Evolutionary conservation across 805 yeast species (phyloP).

Genomic region (Kodamaea nitidulidarum): DNA sequence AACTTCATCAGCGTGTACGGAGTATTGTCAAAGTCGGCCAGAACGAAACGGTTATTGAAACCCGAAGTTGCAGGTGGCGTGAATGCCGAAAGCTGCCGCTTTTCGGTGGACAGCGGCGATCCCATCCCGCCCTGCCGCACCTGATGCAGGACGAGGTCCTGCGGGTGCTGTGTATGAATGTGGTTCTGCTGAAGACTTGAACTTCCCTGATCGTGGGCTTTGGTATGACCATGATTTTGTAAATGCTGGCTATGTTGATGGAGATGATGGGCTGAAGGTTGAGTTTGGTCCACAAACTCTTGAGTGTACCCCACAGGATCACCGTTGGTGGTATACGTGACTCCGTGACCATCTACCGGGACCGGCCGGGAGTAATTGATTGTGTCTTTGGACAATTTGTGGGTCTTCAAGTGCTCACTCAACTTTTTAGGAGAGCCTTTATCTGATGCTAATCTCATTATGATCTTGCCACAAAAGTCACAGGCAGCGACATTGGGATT

Average conservation of each 20-base stretch:
- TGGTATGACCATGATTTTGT: not conserved
- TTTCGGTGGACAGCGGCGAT: not conserved
- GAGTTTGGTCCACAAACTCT: slow-evolving; percentile 6
- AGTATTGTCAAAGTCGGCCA: slow-evolving; percentile 35
- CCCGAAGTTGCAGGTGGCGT: not conserved
- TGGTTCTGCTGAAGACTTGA: not conserved
- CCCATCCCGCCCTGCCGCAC: not conserved
- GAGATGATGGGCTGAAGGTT: slow-evolving; percentile 1
- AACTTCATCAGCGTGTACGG: slow-evolving; percentile 45
- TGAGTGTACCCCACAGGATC: slow-evolving; percentile 21
- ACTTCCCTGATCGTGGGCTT: not conserved
- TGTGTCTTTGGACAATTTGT: slow-evolving; percentile 41
- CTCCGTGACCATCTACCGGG: slow-evolving; percentile 37
- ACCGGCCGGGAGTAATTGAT: slow-evolving; percentile 38
- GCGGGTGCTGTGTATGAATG: not conserved
- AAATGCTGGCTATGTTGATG: not conserved
- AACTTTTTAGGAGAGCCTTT: slow-evolving; percentile 59
- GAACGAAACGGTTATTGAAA: slow-evolving; percentile 12
- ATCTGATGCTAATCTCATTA: slow-evolving; percentile 47
- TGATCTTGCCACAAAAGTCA: slow-evolving; percentile 49
- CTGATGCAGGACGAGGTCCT: not conserved
- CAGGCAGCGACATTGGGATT: slow-evolving; percentile 52
- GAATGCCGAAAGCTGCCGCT: not conserved
- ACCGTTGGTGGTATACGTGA: slow-evolving; percentile 31
- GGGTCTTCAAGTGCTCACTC: slow-evolving; percentile 54